Evolutionary conservation across 768 basidiomycete species (phyloP).

Genomic region (Mycena alexandri): DNA sequence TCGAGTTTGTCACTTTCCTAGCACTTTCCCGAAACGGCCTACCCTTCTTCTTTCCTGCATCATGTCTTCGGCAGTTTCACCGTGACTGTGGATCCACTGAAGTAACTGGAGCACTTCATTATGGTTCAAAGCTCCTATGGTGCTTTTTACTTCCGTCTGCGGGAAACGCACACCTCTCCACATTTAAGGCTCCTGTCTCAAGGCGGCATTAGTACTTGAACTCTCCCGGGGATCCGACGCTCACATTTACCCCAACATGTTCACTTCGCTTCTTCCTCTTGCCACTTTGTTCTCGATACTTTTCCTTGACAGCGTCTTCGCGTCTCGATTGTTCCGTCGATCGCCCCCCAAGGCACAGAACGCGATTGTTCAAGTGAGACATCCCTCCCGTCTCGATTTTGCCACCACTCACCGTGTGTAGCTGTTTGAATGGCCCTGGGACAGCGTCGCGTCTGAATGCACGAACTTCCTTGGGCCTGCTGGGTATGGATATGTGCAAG

Average conservation of each 20-base stretch:
- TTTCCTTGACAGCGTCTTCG: conserved; percentile 13
- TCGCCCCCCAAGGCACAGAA: conserved; percentile 1
- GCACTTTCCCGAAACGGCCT: too few relatives aligned
- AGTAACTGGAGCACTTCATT: background rate
- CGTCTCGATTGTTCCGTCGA: conserved; percentile 3
- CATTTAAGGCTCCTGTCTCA: background rate
- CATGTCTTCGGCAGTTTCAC: too few relatives aligned
- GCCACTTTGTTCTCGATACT: conserved; percentile 10
- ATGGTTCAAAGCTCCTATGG: background rate
- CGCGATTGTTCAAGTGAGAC: conserved; percentile 27
- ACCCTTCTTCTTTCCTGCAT: too few relatives aligned
- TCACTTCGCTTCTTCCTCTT: background rate
- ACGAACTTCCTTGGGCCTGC: conserved; percentile 58
- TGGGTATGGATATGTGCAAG: conserved; percentile 59
- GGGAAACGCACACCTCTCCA: background rate
- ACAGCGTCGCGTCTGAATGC: conserved; percentile 59
- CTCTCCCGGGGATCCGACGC: background rate
- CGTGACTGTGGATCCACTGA: background rate
- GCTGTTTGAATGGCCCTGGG: conserved; percentile 60
- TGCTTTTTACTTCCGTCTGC: background rate
- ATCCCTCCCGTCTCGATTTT: background rate
- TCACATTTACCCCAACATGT: conserved; percentile 3
- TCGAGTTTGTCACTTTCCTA: too few relatives aligned
- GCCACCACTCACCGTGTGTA: conserved; percentile 35
- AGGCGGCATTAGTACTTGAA: background rate